Evolutionary conservation across 371 early-diverging fungal species (phyloP), one percentile per base, ranked within the genome.

Genomic region (Dinochytrium kinnereticum): DNA sequence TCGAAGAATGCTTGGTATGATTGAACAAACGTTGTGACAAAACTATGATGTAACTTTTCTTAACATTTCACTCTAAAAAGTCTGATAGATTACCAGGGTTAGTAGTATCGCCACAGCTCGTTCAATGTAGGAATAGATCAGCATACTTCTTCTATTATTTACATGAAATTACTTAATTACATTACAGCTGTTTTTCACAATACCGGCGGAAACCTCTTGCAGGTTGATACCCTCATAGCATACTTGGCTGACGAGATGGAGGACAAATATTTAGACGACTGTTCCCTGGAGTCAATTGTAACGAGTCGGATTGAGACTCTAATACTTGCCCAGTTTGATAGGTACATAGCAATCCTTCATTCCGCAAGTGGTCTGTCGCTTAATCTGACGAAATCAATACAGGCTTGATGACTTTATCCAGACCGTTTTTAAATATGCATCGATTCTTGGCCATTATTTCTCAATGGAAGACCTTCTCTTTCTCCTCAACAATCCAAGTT

Each of bases 391-490:
- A 57, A 57, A 57, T 53, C n/a, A 53, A 21, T 66, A 5, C 44
- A 66, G 66, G 17, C 49, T 66, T 15, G 66, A 66, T 30, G 40
- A 38, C 2, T 38, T 49, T 66, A n/a, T 66, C 40, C 66, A 66
- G 44, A 40, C 66, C 15, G 5, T 66, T 19, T 64, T 30, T 26
- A 53, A 53, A 24, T 26, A 21, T 31, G 66, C 66, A 5, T 66
- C 66, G 40, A 40, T 66, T n/a, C 19, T 66, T n/a, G 66, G 66
- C 26, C 66, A 66, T 2, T 66, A 66, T 30, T 39, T 66, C 30
- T 10, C 17, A 1, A 2, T 66, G 17, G 44, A 36, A 2, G 40
- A 66, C 28, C 66, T 66, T 2, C 49, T 38, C 66, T 66, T 33
- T 36, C 61, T 61, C 15, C 36, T 61, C n/a, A 34, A 37, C 36